These are phyloP conservation scores for Clathrospora elynae DNA, from an alignment of 2,329 filamentous ascomycete genomes.

Conservation along the genomic window DNA sequence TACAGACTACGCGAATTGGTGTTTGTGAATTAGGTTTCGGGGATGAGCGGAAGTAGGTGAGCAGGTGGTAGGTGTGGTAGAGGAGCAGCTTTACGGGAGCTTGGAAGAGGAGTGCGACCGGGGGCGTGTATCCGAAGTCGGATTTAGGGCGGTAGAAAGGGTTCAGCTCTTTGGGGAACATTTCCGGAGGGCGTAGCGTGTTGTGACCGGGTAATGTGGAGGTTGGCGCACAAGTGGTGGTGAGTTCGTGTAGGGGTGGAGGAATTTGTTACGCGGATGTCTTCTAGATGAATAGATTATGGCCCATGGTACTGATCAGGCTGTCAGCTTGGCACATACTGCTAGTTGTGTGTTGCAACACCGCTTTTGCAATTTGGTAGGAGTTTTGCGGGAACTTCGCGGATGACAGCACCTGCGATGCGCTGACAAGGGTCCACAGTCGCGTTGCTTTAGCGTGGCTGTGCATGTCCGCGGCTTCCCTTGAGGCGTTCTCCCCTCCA, in stretches of 20 bases:
- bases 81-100: conserved; percentile 71
- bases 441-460: conserved; percentile 17
- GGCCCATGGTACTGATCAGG: too few relatives aligned
- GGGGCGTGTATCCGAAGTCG: conserved; percentile 53
- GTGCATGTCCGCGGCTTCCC: conserved; percentile 7
- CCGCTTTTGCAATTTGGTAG: too few relatives aligned
- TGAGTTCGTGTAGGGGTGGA: conserved; percentile 9
- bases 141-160: conserved; percentile 33
- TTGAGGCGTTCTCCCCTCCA: conserved; percentile 8
- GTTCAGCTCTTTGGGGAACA: conserved; percentile 39
- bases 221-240: conserved; percentile 5
- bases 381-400: too few relatives aligned
- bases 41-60: conserved; percentile 70
- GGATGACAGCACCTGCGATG: conserved; percentile 7
- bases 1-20: conserved; percentile 77
- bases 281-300: too few relatives aligned
- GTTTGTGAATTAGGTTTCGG: conserved; percentile 62
- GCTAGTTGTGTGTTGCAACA: too few relatives aligned
- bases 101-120: conserved; percentile 66
- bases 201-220: conserved; percentile 2
- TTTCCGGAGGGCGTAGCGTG: conserved; percentile 20
- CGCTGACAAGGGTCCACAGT: conserved; percentile 7
- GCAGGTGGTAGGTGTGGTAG: conserved; percentile 65
- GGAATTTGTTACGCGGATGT: conserved; percentile 4
- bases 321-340: too few relatives aligned